Evolutionary conservation across 176 grass and related monocot genomes (phyloP), one percentile per base, ranked within the genome.

Genomic region (Oryza punctata): DNA sequence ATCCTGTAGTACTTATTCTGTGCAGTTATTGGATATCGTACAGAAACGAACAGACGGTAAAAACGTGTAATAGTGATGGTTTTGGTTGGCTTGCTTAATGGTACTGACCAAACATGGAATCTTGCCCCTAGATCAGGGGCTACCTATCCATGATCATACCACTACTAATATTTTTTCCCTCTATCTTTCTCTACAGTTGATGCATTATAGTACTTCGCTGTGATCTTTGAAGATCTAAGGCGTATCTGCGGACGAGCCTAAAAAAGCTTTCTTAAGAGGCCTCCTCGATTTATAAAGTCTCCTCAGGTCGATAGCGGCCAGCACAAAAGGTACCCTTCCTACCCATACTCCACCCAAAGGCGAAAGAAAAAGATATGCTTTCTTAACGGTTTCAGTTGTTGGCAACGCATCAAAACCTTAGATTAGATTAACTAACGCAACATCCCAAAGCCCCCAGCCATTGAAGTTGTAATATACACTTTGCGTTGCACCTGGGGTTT

Each of bases 21-120:
- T 21, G 50, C 30, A 13, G 47, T 60, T 70, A 41, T 4, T n/a
- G 85, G 70, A 37, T 45, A 52, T 15, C 16, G 81, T 61, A 41
- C 80, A 82, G 21, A 18, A 67, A 10, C 65, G 52, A 26, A 37
- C 65, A 21, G 33, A 67, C 27, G 64, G 33, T 61, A 23, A 75
- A 69, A 21, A 27, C 65, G 35, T 24, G 41, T 10, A 19, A 71
- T 73, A 65, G 73, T 78, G 52, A 14, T 25, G 12, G 64, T 21
- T 33, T 46, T 50, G 12, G 71, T 19, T 82, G 0, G 35, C 26
- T 13, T 27, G 72, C 2, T 88, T 83, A 65, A 72, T 83, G 11
- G 73, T 59, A 28, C 78, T 29, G 52, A 82, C 73, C 79, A 49
- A 77, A 82, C 79, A 60, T 52, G 52, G 74, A 83, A 88, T 87